Percentiles rank a stretch among this genome's conserved stretches.
These are phyloP conservation scores for Rhizopogon vesiculosus DNA, from an alignment of 768 basidiomycete genomes.

Conservation along the genomic window DNA sequence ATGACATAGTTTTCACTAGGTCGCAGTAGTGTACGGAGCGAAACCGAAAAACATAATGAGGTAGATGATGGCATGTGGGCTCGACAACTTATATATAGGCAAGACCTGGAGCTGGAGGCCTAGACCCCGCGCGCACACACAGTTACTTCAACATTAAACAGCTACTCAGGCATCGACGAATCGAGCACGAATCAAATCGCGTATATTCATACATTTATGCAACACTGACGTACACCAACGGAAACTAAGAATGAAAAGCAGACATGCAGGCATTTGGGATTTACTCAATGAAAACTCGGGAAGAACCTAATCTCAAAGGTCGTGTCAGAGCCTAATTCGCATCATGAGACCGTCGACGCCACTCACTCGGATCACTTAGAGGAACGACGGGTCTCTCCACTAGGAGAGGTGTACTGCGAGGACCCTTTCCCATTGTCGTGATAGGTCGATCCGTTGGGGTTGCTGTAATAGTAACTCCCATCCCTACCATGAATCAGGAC, in stretches of 20 bases:
- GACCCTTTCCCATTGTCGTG: conserved; percentile 47
- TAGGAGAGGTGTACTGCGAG: conserved; percentile 47
- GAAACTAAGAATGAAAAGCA: background rate
- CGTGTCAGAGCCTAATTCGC: background rate
- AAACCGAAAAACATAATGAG: too few relatives aligned
- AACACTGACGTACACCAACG: background rate
- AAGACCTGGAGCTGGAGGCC: too few relatives aligned
- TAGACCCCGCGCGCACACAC: too few relatives aligned
- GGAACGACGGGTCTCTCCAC: conserved; percentile 19
- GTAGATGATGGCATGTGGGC: background rate
- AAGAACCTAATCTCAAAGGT: background rate
- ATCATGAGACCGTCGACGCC: background rate
- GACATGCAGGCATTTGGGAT: background rate
- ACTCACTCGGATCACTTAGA: conserved; percentile 15
- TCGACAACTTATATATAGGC: too few relatives aligned
- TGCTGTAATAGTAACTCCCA: conserved; percentile 61
- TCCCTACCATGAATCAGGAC: conserved; percentile 25
- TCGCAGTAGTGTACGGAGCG: too few relatives aligned
- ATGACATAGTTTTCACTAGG: too few relatives aligned
- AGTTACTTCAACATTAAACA: too few relatives aligned
- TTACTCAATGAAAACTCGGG: background rate
- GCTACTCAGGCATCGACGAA: background rate
- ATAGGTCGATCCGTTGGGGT: conserved; percentile 58
- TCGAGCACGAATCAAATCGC: background rate
- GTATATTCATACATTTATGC: background rate